phyloP scores from a whole-genome alignment of 768 basidiomycete genomes.

The Trametes meyenii region DNA sequence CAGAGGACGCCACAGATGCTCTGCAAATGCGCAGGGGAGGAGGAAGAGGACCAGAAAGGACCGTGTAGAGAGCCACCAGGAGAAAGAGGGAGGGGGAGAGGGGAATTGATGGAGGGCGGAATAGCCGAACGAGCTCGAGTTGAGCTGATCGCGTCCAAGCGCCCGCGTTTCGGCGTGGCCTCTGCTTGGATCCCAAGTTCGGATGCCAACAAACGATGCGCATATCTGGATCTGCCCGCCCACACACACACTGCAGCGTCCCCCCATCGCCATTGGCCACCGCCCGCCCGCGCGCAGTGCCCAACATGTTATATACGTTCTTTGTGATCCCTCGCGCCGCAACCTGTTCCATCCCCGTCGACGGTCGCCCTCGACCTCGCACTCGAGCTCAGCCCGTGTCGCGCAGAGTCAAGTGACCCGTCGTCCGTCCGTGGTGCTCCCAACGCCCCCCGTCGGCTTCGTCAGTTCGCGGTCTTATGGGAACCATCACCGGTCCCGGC shows the following conservation, averaged over 20 bases:
- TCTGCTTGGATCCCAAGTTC: too few relatives aligned
- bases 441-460: background rate
- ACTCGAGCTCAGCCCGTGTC: background rate
- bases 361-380: too few relatives aligned
- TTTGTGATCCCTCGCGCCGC: too few relatives aligned
- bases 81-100: slow-evolving; percentile 1
- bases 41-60: slow-evolving; percentile 15
- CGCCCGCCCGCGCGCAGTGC: too few relatives aligned
- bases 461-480: slow-evolving; percentile 9
- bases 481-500: slow-evolving; percentile 13
- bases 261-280: background rate
- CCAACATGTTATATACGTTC: background rate
- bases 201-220: background rate
- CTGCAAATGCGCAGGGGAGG: background rate
- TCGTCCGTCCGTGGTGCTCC: too few relatives aligned
- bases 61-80: slow-evolving; percentile 11
- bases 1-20: background rate
- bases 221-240: background rate
- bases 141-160: background rate
- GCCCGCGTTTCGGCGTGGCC: slow-evolving; percentile 10
- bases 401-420: slow-evolving; percentile 5
- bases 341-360: too few relatives aligned
- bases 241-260: too few relatives aligned
- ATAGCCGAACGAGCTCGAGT: slow-evolving; percentile 1
- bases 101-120: slow-evolving; percentile 16